Evolutionary conservation across 2,329 filamentous ascomycete species (phyloP), one percentile per base, ranked within the genome.

Genomic region (Chlorencoelia australis): DNA sequence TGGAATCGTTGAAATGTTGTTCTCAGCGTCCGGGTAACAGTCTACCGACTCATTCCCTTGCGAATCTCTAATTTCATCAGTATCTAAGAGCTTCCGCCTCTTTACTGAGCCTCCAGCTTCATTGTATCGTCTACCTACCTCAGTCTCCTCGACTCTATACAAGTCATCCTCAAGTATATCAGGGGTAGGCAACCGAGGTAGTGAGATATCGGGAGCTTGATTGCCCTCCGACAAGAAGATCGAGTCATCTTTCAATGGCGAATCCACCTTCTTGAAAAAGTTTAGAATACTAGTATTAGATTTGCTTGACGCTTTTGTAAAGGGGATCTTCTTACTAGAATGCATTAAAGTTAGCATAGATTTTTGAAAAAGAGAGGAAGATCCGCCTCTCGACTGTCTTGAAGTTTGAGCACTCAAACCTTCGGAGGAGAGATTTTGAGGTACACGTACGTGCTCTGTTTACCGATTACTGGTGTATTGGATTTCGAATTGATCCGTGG

Each of bases 211-310:
- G 19, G 5, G 14, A 10, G n/a, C 40, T 35, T 47, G 46, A 41
- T 42, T 54, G 42, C 47, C 49, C 39, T 50, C 57, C 16, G 64
- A 59, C 3, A 66, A 58, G 38, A 83, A 81, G 7, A 82, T 66
- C 14, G 66, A 64, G 38, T 76, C 63, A 43, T 79, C 68, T 39
- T 69, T 62, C 35, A 56, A 17, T 8, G 49, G 59, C 1, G 60
- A 59, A 9, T 71, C 69, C 0, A 73, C 66, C 52, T 84, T 86
- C 51, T 82, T 77, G 54, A 87, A 87, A 57, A 85, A 87, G 44
- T 61, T 84, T 10, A 85, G 60, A 20, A 86, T 85, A 44, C 77
- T 85, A 5, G 67, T 65, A 49, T 83, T 84, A 1, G 63, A 61
- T 37, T 53, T 57, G 4, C 32, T 42, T 7, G 45, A 40, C 9